Evolutionary conservation across 306 rosid species (phyloP).

Genomic region (Quercus berberidifolia): DNA sequence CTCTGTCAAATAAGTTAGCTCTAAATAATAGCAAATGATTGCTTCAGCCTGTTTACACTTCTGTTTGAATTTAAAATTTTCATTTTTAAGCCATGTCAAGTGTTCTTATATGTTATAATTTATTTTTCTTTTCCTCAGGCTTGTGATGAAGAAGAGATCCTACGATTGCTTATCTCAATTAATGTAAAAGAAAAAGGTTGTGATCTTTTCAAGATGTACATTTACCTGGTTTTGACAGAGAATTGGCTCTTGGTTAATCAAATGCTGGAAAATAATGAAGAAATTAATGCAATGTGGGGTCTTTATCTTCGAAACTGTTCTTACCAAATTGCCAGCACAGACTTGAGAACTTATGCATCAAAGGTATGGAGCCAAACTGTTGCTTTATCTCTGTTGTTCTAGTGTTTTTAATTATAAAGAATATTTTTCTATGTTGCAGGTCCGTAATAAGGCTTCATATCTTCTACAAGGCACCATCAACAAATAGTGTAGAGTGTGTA

Average conservation of each 20-base stretch:
- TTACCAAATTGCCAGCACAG: conserved; percentile 65
- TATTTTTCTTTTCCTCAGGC: conserved; percentile 39
- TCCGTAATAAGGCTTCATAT: conserved; percentile 78
- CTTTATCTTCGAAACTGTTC: conserved; percentile 63
- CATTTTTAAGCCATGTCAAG: neutral
- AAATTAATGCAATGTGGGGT: conserved; percentile 57
- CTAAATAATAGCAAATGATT: neutral
- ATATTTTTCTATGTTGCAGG: conserved; percentile 42
- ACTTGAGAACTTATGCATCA: conserved; percentile 74
- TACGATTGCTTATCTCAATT: conserved; percentile 45
- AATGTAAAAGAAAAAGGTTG: conserved; percentile 67
- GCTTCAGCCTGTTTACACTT: neutral
- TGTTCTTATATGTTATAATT: neutral
- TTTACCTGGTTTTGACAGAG: conserved; percentile 68
- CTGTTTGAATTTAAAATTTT: neutral
- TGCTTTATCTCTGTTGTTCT: conserved; percentile 12
- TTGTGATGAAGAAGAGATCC: conserved; percentile 47
- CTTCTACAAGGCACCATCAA: conserved; percentile 60
- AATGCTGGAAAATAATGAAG: conserved; percentile 37
- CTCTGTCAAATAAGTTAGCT: neutral
- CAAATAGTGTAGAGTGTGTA: conserved; percentile 3
- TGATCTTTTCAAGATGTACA: conserved; percentile 69
- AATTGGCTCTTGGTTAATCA: conserved; percentile 66
- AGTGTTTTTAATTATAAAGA: neutral
- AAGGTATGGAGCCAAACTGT: conserved; percentile 49